These are phyloP conservation scores for Breynia disticha DNA, from an alignment of 441 rosid genomes.

Conservation along the genomic window DNA sequence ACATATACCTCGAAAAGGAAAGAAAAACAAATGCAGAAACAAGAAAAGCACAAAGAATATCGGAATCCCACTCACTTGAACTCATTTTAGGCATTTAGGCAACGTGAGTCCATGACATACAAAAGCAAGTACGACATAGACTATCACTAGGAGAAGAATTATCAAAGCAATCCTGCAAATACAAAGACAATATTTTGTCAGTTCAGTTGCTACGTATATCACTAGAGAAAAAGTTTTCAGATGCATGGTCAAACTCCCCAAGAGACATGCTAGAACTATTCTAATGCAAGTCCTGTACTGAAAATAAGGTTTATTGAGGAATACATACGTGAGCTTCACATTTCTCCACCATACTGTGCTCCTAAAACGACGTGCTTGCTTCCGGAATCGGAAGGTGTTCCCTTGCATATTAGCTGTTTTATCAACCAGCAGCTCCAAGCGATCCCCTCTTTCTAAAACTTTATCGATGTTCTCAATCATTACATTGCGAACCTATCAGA, in stretches of 20 bases:
- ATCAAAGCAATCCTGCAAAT: slow-evolving; percentile 58
- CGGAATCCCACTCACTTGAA: slow-evolving; percentile 15
- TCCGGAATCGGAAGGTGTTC: slow-evolving; percentile 83
- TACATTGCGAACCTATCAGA: slow-evolving; percentile 62
- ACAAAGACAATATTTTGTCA: slow-evolving; percentile 10
- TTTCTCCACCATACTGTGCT: slow-evolving; percentile 89
- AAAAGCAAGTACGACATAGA: slow-evolving; percentile 59
- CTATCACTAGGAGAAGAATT: slow-evolving; percentile 42
- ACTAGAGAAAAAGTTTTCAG: too few relatives aligned
- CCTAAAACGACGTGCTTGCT: slow-evolving; percentile 86
- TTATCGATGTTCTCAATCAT: slow-evolving; percentile 95
- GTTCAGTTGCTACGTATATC: neutral
- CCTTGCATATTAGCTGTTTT: slow-evolving; percentile 94
- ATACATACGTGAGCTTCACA: slow-evolving; percentile 69
- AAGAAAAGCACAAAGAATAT: neutral
- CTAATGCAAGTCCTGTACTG: neutral
- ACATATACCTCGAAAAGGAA: slow-evolving; percentile 4
- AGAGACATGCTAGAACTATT: neutral
- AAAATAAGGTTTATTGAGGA: slow-evolving; percentile 7
- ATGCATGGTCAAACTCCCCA: too few relatives aligned
- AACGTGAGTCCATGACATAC: slow-evolving; percentile 69
- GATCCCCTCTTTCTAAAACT: slow-evolving; percentile 88
- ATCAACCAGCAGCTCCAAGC: slow-evolving; percentile 89
- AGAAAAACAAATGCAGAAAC: slow-evolving; percentile 3
- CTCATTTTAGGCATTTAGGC: slow-evolving; percentile 60